A percentile compares a stretch with the other conserved stretches of the same genome.
Conservation (phyloP, 352 stramenopile species). For the Pythium vanterpoolii region DNA sequence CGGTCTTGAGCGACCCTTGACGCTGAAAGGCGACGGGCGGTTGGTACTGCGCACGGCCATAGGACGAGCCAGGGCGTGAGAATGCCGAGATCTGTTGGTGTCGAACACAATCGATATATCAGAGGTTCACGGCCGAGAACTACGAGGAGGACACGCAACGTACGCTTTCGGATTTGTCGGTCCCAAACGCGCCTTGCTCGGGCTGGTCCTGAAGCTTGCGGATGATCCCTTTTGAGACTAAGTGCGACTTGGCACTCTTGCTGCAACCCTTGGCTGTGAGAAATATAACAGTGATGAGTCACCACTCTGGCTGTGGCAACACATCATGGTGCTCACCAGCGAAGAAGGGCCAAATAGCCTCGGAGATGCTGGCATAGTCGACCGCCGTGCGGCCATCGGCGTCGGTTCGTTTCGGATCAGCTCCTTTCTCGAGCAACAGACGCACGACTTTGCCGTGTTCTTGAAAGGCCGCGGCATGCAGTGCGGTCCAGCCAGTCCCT, state of each 20-base stretch:
- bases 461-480: constrained; percentile 39
- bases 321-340: constrained; percentile 26
- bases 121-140: not conserved
- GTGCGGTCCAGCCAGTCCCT: constrained; percentile 34
- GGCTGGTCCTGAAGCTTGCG: constrained; percentile 35
- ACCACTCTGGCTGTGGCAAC: not conserved
- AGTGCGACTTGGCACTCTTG: constrained; percentile 31
- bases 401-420: constrained; percentile 29
- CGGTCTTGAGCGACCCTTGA: constrained; percentile 48
- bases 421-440: constrained; percentile 29
- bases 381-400: constrained; percentile 27
- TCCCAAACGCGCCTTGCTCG: constrained; percentile 19
- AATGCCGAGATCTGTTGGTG: constrained; percentile 61
- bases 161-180: constrained; percentile 56
- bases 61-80: constrained; percentile 70
- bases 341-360: constrained; percentile 42
- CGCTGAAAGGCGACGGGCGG: constrained; percentile 37
- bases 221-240: constrained; percentile 37
- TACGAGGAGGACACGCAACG: not conserved
- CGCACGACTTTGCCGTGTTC: constrained; percentile 40
- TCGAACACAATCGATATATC: not conserved
- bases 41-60: constrained; percentile 60
- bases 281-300: not conserved
- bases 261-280: constrained; percentile 27
- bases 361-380: constrained; percentile 40